Base-by-base conservation (phyloP, 345 rosid genomes). In the Eucalyptus tenuipes region DNA sequence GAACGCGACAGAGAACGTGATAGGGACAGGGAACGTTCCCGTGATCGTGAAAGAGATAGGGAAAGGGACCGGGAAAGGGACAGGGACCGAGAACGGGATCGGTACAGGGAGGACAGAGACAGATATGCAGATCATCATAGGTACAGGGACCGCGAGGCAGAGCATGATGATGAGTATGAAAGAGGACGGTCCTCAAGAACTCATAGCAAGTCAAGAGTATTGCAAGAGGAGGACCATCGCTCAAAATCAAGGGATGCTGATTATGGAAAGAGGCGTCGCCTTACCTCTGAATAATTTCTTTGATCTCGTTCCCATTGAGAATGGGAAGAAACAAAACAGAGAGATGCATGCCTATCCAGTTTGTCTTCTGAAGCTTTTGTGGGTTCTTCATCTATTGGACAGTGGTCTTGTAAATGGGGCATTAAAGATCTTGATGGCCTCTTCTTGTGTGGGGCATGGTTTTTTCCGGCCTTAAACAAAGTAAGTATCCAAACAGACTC, bases 191-290 rank as follows among this genome's bases (percentile, higher is more conserved):
- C 96, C 86, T 94, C 96, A 75, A 93, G 95, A 90, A 92, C 95
- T 61, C 95, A 92, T 89, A 94, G 93, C 91, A 96, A 93, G 91
- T 94, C 96, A 22, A 91, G 94, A 75, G 75, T 94, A 79, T 91
- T 94, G 86, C 93, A 94, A 79, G 96, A 94, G 91, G 96, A 94
- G 44, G 96, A 94, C 55, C 95, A 94, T 92, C 95, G 94, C 66
- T 93, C 96, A 47, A 93, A 94, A 88, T 95, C 96, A 87, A 94
- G 96, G 89, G 97, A 95, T 89, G 94, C 94, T 91, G 96, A 96
- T 90, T 95, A 95, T 94, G 96, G 96, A 82, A 96, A 96, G 93
- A 95, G 98, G 90, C 93, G 98, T 61, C 93, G 96, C 85, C 95
- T 94, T 86, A 91, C 94, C 13, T 91, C 94, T 7, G 97, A 96